Conservation (phyloP, 2,329 filamentous ascomycete genomes). For the Fusarium clavum region DNA sequence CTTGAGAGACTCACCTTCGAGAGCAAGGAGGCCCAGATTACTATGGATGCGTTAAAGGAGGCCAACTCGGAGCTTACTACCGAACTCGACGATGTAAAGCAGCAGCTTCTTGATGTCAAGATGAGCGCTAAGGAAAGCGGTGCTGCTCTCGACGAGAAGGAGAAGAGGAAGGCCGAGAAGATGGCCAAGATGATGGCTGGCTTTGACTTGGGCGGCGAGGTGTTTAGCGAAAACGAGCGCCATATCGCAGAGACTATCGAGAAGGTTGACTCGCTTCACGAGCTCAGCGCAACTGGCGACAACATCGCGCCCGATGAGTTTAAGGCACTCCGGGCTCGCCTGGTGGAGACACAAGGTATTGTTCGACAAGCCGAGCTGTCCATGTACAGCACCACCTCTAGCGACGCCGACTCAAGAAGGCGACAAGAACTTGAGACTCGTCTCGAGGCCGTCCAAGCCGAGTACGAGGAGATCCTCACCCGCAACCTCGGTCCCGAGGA, state of each 20-base stretch:
- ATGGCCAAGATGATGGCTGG: conserved; percentile 99
- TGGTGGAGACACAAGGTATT: conserved; percentile 91
- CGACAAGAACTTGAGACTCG: conserved; percentile 82
- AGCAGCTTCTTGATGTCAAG: conserved; percentile 93
- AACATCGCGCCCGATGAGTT: conserved; percentile 85
- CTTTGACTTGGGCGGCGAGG: conserved; percentile 91
- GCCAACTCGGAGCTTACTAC: conserved; percentile 92
- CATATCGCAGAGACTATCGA: conserved; percentile 86
- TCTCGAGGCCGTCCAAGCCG: conserved; percentile 78
- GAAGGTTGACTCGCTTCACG: conserved; percentile 81
- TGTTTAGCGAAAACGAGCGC: conserved; percentile 93
- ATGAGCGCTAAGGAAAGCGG: conserved; percentile 96
- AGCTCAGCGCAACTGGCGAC: conserved; percentile 81
- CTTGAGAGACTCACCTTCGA: conserved; percentile 95
- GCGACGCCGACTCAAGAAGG: conserved; percentile 73
- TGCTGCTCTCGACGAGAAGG: conserved; percentile 93
- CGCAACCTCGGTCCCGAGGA: conserved; percentile 83
- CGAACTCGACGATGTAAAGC: conserved; percentile 95
- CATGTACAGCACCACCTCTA: conserved; percentile 75
- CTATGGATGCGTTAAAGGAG: conserved; percentile 97
- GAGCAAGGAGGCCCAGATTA: conserved; percentile 95
- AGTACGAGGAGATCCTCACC: conserved; percentile 86
- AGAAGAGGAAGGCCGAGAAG: conserved; percentile 97
- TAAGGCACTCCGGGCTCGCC: conserved; percentile 77
- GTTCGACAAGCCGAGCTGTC: conserved; percentile 93